phyloP scores from a whole-genome alignment of 257 asterid genomes.

The Lycium ferocissimum region DNA sequence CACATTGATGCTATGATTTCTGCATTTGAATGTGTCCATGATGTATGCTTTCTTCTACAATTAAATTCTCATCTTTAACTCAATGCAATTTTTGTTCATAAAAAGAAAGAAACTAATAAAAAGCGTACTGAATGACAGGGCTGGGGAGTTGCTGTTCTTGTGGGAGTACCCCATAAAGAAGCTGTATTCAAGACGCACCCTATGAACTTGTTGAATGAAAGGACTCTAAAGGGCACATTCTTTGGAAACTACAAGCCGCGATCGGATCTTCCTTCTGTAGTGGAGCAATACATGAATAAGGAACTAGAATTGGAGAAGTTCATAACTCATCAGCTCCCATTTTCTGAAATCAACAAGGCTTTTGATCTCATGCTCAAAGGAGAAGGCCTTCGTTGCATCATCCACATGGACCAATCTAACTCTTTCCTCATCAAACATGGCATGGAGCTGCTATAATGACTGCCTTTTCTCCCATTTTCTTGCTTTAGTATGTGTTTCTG shows the following conservation, averaged over 20 bases:
- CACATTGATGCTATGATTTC: conserved; percentile 77
- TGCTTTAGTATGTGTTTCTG: background rate
- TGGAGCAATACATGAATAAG: conserved; percentile 78
- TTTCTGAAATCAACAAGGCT: conserved; percentile 70
- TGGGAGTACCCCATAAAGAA: background rate
- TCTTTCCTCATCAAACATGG: background rate
- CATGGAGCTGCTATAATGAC: background rate
- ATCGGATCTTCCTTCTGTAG: conserved; percentile 63
- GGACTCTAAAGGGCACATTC: conserved; percentile 79
- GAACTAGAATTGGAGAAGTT: conserved; percentile 80
- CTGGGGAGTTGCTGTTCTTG: conserved; percentile 60
- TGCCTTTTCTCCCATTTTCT: background rate
- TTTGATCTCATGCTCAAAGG: conserved; percentile 71
- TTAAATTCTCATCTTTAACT: too few relatives aligned
- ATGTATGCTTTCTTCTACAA: conserved; percentile 42
- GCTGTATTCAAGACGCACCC: conserved; percentile 64
- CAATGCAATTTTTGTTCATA: background rate
- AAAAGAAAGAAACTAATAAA: background rate
- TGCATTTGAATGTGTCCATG: conserved; percentile 87
- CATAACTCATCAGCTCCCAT: conserved; percentile 58
- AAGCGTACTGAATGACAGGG: conserved; percentile 41
- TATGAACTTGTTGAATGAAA: conserved; percentile 64
- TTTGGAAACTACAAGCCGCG: conserved; percentile 80
- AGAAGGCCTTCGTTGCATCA: conserved; percentile 72
- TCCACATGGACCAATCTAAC: conserved; percentile 43